Conservation (phyloP, 306 rosid genomes). For the Cucumis melo region DNA sequence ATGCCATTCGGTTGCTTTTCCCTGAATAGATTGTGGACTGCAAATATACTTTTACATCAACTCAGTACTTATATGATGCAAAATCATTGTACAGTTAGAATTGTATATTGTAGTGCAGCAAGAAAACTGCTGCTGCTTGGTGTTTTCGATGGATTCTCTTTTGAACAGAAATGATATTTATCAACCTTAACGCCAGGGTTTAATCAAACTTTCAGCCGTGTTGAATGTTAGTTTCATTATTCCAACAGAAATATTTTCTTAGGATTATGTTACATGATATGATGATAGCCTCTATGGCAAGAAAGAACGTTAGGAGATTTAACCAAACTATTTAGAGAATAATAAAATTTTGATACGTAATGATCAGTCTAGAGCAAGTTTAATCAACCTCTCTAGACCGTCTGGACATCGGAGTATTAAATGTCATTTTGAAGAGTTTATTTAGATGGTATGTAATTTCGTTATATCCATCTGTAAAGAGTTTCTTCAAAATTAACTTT, state of each 20-base stretch:
- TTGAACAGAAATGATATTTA: neutral
- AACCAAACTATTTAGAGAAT: too few species aligned
- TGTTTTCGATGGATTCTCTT: neutral
- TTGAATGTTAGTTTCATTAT: neutral
- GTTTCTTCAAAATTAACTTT: too few species aligned
- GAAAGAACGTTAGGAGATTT: too few species aligned
- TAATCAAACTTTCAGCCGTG: neutral
- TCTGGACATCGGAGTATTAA: too few species aligned
- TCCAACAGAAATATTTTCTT: neutral
- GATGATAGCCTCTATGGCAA: neutral
- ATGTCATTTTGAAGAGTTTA: too few species aligned
- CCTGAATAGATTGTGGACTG: neutral
- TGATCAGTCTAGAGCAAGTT: too few species aligned
- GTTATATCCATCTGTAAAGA: too few species aligned
- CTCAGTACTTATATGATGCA: neutral
- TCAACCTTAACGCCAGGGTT: neutral
- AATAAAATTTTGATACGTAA: too few species aligned
- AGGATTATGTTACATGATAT: neutral
- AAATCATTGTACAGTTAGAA: neutral
- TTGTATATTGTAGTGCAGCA: neutral
- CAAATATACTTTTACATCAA: neutral
- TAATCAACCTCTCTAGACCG: too few species aligned
- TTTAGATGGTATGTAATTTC: too few species aligned
- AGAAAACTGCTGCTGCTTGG: neutral
- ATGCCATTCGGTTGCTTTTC: conserved; percentile 24